phyloP scores from a whole-genome alignment of 768 basidiomycete species.

The Lentinus brumalis region DNA sequence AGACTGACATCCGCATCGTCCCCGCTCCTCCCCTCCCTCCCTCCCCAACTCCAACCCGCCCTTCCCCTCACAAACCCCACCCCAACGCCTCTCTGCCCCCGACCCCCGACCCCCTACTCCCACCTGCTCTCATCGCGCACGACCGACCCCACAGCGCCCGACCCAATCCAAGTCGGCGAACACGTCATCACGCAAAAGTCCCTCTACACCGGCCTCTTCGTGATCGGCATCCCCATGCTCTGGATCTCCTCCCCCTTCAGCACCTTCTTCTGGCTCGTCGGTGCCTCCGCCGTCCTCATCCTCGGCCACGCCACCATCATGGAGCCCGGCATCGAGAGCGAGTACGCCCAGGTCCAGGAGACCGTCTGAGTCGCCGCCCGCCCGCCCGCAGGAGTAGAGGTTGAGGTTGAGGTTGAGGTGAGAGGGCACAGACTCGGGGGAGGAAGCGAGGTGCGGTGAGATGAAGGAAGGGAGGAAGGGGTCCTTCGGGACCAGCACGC shows the following conservation, averaged over 20 bases:
- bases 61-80: neutral
- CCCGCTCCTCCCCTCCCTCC: neutral
- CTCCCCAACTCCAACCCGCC: too few species aligned
- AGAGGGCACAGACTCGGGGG: too few species aligned
- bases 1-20: neutral
- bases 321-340: slow-evolving; percentile 95
- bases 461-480: neutral
- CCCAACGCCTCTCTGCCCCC: neutral
- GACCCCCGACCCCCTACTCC: neutral
- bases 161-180: slow-evolving; percentile 82
- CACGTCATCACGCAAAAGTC: slow-evolving; percentile 86
- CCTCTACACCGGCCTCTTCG: slow-evolving; percentile 86
- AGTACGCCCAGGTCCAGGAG: slow-evolving; percentile 82
- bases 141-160: slow-evolving; percentile 57
- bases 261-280: slow-evolving; percentile 95
- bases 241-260: slow-evolving; percentile 74
- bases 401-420: neutral
- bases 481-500: too few species aligned
- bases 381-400: neutral
- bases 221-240: slow-evolving; percentile 88
- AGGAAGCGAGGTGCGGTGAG: neutral
- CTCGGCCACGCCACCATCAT: slow-evolving; percentile 84
- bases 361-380: slow-evolving; percentile 43
- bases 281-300: slow-evolving; percentile 82
- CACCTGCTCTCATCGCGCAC: neutral